Evolutionary conservation across 345 rosid species (phyloP), one percentile per base, ranked within the genome.

Genomic region (Eutrema heterophyllum): DNA sequence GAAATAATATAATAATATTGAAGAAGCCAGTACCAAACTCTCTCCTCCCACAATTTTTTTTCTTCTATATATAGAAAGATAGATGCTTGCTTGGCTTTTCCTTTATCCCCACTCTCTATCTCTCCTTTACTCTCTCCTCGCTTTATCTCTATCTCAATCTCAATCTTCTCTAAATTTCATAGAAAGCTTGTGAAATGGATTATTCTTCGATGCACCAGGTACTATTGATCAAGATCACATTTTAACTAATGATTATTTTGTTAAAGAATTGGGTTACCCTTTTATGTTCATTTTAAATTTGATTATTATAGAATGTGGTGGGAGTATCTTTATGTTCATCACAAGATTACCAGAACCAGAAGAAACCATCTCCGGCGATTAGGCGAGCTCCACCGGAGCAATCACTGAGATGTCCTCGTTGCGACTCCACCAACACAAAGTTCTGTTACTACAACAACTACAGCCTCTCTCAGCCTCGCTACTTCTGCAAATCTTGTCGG

Each of bases 381-480:
- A 83, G 84, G 67, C 89, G 88, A 16, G 66, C 89, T 36, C 74
- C 87, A 11, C 78, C 72, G 44, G 92, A 89, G 54, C 88, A 79
- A 74, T 82, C 89, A 27, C 82, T 82, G 4, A 86, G 84, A 41
- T 89, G 95, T 13, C 95, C 95, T 11, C 80, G 95, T 5, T 89
- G 95, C 45, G 91, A 87, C 64, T 89, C 95, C 44, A 82, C 84
- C 44, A 89, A 89, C 84, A 89, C 95, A 70, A 89, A 89, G 68
- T 87, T 89, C 73, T 89, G 95, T 76, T 89, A 89, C 82, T 89
- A 89, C 89, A 89, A 89, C 86, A 89, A 89, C 84, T 89, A 89
- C 83, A 89, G 91, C 70, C 88, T 87, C 40, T 71, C 89, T 64
- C 95, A 89, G 81, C 95, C 95, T n/a, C 80, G 95, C 53, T 87